A percentile compares a stretch with the other conserved stretches of the same genome.
phyloP scores from a whole-genome alignment of 1,284 basidiomycete genomes.

The Ganoderma resinaceum region DNA sequence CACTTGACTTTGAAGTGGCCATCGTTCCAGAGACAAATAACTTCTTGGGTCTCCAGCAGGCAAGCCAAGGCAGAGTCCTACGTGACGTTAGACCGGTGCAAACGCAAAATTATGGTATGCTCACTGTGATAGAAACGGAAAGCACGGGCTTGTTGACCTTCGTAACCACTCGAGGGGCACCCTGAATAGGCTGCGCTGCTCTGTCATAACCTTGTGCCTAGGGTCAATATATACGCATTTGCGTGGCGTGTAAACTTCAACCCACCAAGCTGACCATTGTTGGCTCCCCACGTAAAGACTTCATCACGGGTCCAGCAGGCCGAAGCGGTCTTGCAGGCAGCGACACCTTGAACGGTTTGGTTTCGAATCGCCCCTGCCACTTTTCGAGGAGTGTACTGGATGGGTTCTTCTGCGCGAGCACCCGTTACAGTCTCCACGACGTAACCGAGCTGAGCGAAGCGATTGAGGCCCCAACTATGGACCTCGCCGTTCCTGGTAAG shows the following conservation, averaged over 20 bases:
- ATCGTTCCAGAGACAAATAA: conserved; percentile 86
- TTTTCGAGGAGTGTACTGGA: conserved; percentile 82
- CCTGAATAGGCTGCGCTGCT: conserved; percentile 78
- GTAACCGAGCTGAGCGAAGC: conserved; percentile 91
- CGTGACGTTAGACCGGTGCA: conserved; percentile 27
- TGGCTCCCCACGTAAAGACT: conserved; percentile 97
- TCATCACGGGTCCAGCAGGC: conserved; percentile 89
- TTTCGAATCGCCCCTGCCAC: conserved; percentile 84
- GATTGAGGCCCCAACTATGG: conserved; percentile 90
- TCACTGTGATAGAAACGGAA: conserved; percentile 74
- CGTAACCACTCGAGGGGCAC: conserved; percentile 85
- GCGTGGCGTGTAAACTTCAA: background rate
- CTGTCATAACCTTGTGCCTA: conserved; percentile 71
- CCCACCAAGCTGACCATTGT: conserved; percentile 90
- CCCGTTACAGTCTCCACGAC: conserved; percentile 65
- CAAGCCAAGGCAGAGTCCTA: conserved; percentile 88
- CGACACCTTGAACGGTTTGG: conserved; percentile 82
- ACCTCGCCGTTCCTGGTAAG: conserved; percentile 85
- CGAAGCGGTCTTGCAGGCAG: conserved; percentile 88
- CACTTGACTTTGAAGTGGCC: conserved; percentile 78
- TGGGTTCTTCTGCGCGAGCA: conserved; percentile 43
- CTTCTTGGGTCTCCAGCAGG: conserved; percentile 77
- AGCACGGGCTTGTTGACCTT: conserved; percentile 76
- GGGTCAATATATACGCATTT: background rate
- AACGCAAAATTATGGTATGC: conserved; percentile 35